phyloP scores from a whole-genome alignment of 306 rosid genomes.

The Malus asiatica region DNA sequence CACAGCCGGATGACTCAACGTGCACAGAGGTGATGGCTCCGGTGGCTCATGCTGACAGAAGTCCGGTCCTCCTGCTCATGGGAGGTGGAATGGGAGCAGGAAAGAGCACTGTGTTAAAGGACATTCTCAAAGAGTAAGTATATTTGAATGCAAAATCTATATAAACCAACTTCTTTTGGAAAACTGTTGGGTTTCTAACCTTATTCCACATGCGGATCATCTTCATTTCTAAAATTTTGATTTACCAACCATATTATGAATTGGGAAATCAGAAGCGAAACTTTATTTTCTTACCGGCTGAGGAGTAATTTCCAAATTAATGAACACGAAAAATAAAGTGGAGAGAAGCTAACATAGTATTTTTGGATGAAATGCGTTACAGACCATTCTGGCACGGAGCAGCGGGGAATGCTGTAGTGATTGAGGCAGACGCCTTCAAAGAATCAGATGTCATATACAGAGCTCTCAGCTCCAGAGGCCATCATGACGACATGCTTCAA shows the following conservation, averaged over 20 bases:
- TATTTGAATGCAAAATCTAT: background rate
- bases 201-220: background rate
- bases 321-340: background rate
- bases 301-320: background rate
- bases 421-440: conserved; percentile 96
- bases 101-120: conserved; percentile 90
- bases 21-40: conserved; percentile 99
- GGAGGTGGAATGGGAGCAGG: conserved; percentile 99
- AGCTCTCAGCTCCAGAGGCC: conserved; percentile 91
- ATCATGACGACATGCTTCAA: conserved; percentile 86
- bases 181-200: background rate
- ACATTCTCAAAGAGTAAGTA: conserved; percentile 90
- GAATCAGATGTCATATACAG: conserved; percentile 91
- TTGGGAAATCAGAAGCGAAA: background rate
- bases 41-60: conserved; percentile 81
- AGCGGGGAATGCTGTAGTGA: conserved; percentile 72
- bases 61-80: conserved; percentile 95
- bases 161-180: background rate
- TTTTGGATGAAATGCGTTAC: conserved; percentile 29
- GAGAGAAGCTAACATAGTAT: conserved; percentile 12
- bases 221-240: no score
- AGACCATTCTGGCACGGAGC: conserved; percentile 96
- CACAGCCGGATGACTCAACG: conserved; percentile 54
- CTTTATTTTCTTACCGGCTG: background rate
- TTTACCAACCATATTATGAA: background rate